Evolutionary conservation across 2,329 filamentous ascomycete species (phyloP), one percentile per base, ranked within the genome.

Genomic region (Mariannaea sp.): DNA sequence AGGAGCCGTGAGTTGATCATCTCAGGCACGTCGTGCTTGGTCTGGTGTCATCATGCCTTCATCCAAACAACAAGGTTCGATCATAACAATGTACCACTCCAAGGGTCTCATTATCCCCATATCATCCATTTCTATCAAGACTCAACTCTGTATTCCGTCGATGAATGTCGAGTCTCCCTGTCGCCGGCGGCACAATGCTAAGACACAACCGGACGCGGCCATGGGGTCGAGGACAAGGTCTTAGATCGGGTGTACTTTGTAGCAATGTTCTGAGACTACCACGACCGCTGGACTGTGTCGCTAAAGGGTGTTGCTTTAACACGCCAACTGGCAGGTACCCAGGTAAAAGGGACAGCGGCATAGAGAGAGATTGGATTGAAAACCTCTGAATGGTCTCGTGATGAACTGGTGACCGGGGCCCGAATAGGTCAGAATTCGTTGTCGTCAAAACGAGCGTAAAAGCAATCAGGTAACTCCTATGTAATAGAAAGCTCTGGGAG

Each of bases 391-490:
- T 49, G 63, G 55, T 63, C 63, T 65, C 56, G 63, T 66, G 63
- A 65, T 65, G 55, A 27, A 44, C 49, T 51, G 33, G 50, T 9
- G 14, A 46, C 55, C 56, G 55, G 59, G 53, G 44, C 45, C n/a
- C 40, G 53, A 53, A 49, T 56, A 56, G 57, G 44, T 44, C 29
- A 55, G 53, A 54, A 42, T 5, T 40, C 45, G 54, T 24, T 29
- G 27, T 16, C 46, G 53, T 55, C 50, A 48, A 46, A 45, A 29
- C 32, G 53, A 50, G 44, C 55, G 54, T 66, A 62, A 62, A 33
- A 66, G 64, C 33, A 66, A 66, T 66, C 60, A 64, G 57, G 64
- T 66, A 66, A 66, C 53, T 62, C 51, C 64, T 66, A 66, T 62
- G 64, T 66, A 66, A 66, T 66, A 41, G 47, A 56, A 66, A 65